These are phyloP conservation scores for Metarhizium robertsii DNA, from an alignment of 2,329 filamentous ascomycete species.

Conservation along the genomic window DNA sequence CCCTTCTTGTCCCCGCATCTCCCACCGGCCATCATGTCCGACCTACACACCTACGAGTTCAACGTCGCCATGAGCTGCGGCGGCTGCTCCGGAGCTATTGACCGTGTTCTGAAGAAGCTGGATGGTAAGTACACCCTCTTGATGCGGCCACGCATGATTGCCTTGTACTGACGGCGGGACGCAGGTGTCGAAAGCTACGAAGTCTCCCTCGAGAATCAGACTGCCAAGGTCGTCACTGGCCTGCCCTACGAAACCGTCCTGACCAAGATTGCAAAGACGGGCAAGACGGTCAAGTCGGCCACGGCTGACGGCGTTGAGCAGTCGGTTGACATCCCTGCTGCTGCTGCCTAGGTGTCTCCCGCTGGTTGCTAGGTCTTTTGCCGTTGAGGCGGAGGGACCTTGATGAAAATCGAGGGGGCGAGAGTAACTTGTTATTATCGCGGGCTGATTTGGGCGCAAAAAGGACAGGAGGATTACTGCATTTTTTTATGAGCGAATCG, in stretches of 20 bases:
- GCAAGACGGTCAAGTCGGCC: constrained; percentile 78
- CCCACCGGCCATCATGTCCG: constrained; percentile 44
- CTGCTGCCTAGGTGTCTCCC: background rate
- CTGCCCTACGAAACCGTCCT: constrained; percentile 75
- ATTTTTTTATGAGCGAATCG: background rate
- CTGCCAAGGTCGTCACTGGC: constrained; percentile 63
- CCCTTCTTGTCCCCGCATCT: background rate
- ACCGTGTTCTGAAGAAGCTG: constrained; percentile 85
- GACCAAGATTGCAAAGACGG: constrained; percentile 86
- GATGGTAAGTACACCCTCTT: constrained; percentile 51
- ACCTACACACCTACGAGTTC: constrained; percentile 88
- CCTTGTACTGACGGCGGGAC: background rate
- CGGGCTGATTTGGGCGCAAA: too few relatives aligned
- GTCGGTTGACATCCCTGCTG: constrained; percentile 37
- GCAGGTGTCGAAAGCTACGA: constrained; percentile 79
- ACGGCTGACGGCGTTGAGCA: constrained; percentile 57
- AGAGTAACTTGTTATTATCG: too few relatives aligned
- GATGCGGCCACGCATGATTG: too few relatives aligned
- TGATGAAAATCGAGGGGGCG: too few relatives aligned
- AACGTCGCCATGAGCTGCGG: constrained; percentile 89
- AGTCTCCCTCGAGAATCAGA: constrained; percentile 80
- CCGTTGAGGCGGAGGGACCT: too few relatives aligned
- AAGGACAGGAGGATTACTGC: too few relatives aligned
- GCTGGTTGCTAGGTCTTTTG: too few relatives aligned
- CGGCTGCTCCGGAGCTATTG: constrained; percentile 90